Base-by-base conservation (phyloP, 768 basidiomycete genomes). In the Boletus subparvulus region DNA sequence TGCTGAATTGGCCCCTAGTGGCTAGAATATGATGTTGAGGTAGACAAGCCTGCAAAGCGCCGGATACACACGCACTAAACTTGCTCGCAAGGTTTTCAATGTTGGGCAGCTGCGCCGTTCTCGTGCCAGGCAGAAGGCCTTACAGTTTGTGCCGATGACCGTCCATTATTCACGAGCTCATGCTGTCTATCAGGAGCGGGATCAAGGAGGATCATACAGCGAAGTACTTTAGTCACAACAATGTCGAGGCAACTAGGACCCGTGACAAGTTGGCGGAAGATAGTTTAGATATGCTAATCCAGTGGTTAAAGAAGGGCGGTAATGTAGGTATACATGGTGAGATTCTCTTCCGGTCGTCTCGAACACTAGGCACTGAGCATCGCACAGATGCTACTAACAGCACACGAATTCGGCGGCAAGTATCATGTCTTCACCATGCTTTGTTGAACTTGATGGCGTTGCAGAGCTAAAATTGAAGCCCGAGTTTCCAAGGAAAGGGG, bases 281-380 rank as follows among this genome's bases (percentile, higher is more conserved):
- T 67, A 93, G 94, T 71, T 73, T 99, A 50, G 95, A 98, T 64
- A 94, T 91, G 84, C 74, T 98, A 47, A 97, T 99, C 59, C 80
- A 85, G 40, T 99, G 97, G 97, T 74, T 99, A 59, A 94, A 92
- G 74, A 85, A 87, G 47, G 97, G 94, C 3, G 94, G 94, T 1
- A 99, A 99, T 69, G 96, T 98, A 48, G 97, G 92, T 10, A 98
- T 99, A 62, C 96, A 98, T 71, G 97, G 95, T 93, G 65, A 46
- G 78, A 58, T 61, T 45, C 39, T 46, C 37, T 36, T 26, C 11
- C 0, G 32, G 35, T 47, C 33, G 39, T 36, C 39, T 54, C 26
- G 36, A 17, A 33, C 26, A 8, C 17, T 7, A 33, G 54, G 10
- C 32, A 42, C 50, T 55, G 41, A 53, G n/a, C 26, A 17, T 37